Evolutionary conservation across 371 early-diverging fungal species (phyloP).

Genomic region (Circinella minor): DNA sequence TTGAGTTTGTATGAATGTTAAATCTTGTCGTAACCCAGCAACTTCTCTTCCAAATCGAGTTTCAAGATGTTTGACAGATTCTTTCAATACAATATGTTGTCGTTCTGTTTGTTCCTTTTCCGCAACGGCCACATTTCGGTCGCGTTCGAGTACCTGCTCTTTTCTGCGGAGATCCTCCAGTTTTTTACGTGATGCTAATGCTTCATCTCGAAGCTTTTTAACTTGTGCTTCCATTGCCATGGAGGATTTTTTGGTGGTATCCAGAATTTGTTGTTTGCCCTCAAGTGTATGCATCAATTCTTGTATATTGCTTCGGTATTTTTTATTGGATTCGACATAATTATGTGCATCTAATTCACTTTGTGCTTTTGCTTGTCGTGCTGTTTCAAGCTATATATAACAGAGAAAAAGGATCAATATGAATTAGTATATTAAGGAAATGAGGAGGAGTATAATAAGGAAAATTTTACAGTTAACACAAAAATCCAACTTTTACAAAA

Average conservation of each 20-base stretch:
- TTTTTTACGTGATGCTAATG: slow-evolving; percentile 44
- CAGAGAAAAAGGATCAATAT: too few relatives aligned
- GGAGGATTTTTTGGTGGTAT: slow-evolving; percentile 43
- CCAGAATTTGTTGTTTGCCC: slow-evolving; percentile 44
- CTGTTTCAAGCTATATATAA: slow-evolving; percentile 29
- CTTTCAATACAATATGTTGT: slow-evolving; percentile 29
- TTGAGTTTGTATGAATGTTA: slow-evolving; percentile 24
- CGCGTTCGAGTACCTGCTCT: slow-evolving; percentile 47
- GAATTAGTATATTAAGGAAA: too few relatives aligned
- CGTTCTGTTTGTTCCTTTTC: slow-evolving; percentile 41
- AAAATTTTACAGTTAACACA: too few relatives aligned
- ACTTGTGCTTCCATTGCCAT: slow-evolving; percentile 43
- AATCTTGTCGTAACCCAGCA: slow-evolving; percentile 28
- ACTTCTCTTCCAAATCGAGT: slow-evolving; percentile 37
- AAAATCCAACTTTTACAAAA: too few relatives aligned
- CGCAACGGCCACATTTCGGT: slow-evolving; percentile 37
- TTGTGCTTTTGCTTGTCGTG: slow-evolving; percentile 35
- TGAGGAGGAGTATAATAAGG: too few relatives aligned
- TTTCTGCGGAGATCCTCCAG: slow-evolving; percentile 42
- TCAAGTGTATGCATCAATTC: slow-evolving; percentile 46
- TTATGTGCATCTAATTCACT: slow-evolving; percentile 30
- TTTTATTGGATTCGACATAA: slow-evolving; percentile 40
- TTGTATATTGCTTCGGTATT: slow-evolving; percentile 35
- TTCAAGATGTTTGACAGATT: slow-evolving; percentile 31
- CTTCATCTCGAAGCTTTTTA: slow-evolving; percentile 50